Evolutionary conservation across 345 rosid genomes (phyloP).

Genomic region (Citrus inodora): DNA sequence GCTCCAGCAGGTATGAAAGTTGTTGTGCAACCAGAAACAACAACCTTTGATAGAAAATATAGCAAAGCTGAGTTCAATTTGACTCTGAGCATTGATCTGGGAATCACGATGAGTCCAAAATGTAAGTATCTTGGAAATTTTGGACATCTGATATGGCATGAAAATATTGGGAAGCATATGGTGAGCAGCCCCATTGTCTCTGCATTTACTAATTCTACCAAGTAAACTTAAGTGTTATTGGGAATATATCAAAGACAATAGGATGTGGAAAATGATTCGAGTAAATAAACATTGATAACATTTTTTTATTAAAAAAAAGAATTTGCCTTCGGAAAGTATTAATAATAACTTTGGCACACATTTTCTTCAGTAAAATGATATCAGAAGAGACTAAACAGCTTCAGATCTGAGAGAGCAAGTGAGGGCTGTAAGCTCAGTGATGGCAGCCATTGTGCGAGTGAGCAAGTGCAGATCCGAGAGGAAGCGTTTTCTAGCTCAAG

Average conservation of each 20-base stretch:
- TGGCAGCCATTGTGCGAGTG: no score
- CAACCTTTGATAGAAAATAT: constrained; percentile 25
- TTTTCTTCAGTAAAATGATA: no score
- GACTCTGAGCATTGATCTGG: constrained; percentile 24
- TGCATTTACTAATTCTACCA: neutral
- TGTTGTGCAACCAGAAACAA: constrained; percentile 20
- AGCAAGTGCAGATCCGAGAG: no score
- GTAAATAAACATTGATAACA: no score
- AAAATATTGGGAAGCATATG: neutral
- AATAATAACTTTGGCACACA: no score
- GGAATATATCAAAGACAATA: neutral
- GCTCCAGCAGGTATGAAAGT: constrained; percentile 34
- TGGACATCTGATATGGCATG: constrained; percentile 16
- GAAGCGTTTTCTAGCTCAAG: no score
- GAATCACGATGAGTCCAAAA: constrained; percentile 9
- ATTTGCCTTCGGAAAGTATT: no score
- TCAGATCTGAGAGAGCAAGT: no score
- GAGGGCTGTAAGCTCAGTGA: no score
- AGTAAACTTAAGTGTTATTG: neutral
- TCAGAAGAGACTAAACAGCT: no score
- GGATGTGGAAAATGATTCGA: neutral
- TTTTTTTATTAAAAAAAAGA: no score
- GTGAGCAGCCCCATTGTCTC: neutral
- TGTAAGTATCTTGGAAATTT: constrained; percentile 41
- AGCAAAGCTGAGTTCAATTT: constrained; percentile 25